Percentiles rank a stretch among this genome's conserved stretches.
These are phyloP conservation scores for Dactylonectria macrodidyma DNA, from an alignment of 2,329 filamentous ascomycete species.

Conservation along the genomic window DNA sequence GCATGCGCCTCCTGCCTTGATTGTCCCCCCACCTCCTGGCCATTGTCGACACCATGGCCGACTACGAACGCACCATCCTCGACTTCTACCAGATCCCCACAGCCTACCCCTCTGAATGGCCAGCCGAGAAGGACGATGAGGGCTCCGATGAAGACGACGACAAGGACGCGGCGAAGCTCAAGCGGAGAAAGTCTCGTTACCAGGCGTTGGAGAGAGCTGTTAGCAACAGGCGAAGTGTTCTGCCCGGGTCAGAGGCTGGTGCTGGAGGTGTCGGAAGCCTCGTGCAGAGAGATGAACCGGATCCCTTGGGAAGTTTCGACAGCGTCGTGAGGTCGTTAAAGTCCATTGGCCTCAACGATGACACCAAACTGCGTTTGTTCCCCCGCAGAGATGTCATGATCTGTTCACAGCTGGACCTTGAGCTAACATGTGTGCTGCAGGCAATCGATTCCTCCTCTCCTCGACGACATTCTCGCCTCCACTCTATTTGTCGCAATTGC, in stretches of 20 bases:
- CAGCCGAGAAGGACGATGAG: constrained; percentile 81
- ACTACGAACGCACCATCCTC: constrained; percentile 83
- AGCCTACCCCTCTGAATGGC: constrained; percentile 88
- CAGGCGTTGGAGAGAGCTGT: constrained; percentile 85
- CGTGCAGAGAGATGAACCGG: constrained; percentile 92
- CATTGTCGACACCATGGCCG: constrained; percentile 66
- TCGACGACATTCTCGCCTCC: constrained; percentile 96
- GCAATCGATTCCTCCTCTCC: constrained; percentile 94
- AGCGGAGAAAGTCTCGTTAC: constrained; percentile 82
- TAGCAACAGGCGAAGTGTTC: constrained; percentile 75
- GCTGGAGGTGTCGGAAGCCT: constrained; percentile 79
- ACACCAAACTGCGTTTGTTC: constrained; percentile 79
- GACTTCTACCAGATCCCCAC: constrained; percentile 91
- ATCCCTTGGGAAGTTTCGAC: constrained; percentile 89
- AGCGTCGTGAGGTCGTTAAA: constrained; percentile 88
- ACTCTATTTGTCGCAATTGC: constrained; percentile 92
- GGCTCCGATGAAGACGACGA: constrained; percentile 74
- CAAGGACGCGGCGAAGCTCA: constrained; percentile 60
- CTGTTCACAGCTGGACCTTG: constrained; percentile 2
- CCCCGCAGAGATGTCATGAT: constrained; percentile 21
- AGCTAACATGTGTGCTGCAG: constrained; percentile 57
- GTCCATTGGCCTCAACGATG: constrained; percentile 86
- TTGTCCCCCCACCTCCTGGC: constrained; percentile 34
- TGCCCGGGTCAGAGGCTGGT: constrained; percentile 78
- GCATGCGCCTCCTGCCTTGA: constrained; percentile 32